Evolutionary conservation across 257 asterid species (phyloP).

Genomic region (Verbena officinalis): DNA sequence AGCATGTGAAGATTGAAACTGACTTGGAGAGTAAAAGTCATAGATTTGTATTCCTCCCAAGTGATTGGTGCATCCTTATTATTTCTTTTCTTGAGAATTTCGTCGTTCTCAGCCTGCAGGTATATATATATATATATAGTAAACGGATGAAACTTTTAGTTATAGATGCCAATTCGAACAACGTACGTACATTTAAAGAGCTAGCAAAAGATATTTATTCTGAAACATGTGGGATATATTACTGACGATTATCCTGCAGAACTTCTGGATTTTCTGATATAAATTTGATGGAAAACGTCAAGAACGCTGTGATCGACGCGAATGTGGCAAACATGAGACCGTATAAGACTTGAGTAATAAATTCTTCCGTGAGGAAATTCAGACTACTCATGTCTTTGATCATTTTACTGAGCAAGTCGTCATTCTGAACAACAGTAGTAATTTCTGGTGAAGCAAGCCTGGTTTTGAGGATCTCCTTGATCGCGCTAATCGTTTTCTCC

Average conservation of each 20-base stretch:
- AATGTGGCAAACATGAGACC: neutral
- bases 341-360: slow-evolving; percentile 16
- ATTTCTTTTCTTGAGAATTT: slow-evolving; percentile 26
- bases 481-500: slow-evolving; percentile 3
- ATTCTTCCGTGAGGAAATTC: slow-evolving; percentile 28
- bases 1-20: neutral
- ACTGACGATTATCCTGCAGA: slow-evolving; percentile 27
- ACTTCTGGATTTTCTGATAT: slow-evolving; percentile 31
- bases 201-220: no score
- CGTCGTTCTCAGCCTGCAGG: slow-evolving; percentile 42
- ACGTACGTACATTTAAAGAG: no score
- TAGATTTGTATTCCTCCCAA: slow-evolving; percentile 40
- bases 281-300: slow-evolving; percentile 27
- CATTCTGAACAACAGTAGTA: neutral
- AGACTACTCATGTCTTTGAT: slow-evolving; percentile 21
- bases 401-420: slow-evolving; percentile 21
- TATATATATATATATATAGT: neutral
- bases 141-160: no score
- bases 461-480: neutral
- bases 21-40: slow-evolving; percentile 40
- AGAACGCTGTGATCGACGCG: slow-evolving; percentile 19
- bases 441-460: slow-evolving; percentile 8
- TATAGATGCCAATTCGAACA: no score
- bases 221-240: neutral
- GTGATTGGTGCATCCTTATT: slow-evolving; percentile 16